Evolutionary conservation across 805 yeast genomes (phyloP), one percentile per base, ranked within the genome.

Genomic region (Crinitomyces ghanaensis): DNA sequence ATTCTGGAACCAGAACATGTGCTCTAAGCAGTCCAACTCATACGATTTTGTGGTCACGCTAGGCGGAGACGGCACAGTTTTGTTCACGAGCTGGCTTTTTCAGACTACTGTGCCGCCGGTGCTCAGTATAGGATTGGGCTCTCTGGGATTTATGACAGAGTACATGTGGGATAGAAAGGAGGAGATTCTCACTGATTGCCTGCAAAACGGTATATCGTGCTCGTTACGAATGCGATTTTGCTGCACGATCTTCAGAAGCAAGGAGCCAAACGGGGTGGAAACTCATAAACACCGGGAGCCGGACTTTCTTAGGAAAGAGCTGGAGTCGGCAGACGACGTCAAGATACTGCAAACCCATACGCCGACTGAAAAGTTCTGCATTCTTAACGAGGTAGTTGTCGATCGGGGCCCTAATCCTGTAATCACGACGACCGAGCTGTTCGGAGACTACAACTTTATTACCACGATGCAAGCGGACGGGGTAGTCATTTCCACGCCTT

Each of bases 51-150:
- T 84, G 2, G 72, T 88, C 28, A 83, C 97, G 0, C 63, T 91
- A 6, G 98, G 98, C 16, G 98, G 98, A 12, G 98, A 91, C 51
- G 97, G 98, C 6, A 91, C 98, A 0, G 95, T 88, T 30, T 61
- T 88, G 6, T 79, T 79, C 48, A 88, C 88, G 0, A 84, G 94
- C 2, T 77, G 91, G 36, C 62, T 85, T 26, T 91, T 91, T 56
- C 93, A 81, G 57, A 62, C 69, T 37, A 68, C 70, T 31, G 95
- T 86, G 2, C 98, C 98, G 1, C 98, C 98, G 0, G 82, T 88
- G 2, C 65, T 91, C 43, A 73, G 93, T 13, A 88, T 85, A 55
- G 72, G 93, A 1, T 62, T 91, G 45, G 98, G 98, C 0, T 81
- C 95, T 0, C 62, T 91, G 16, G 98, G 98, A 3, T 91, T 91